Conservation (phyloP, 108 stramenopile species). For the Cyclotella sp. region DNA sequence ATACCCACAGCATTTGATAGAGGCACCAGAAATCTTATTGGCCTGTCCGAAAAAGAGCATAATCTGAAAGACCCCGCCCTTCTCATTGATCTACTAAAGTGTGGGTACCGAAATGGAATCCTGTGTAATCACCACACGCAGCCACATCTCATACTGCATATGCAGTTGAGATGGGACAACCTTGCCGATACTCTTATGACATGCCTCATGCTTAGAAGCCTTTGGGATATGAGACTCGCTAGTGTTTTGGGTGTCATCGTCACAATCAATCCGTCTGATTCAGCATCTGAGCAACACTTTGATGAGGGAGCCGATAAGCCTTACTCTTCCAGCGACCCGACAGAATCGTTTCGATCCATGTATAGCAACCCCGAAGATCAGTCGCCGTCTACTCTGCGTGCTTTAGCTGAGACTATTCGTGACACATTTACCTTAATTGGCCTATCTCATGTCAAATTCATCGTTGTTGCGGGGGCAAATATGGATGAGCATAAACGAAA, state of each 20-base stretch:
- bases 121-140: slow-evolving; percentile 45
- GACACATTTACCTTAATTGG: slow-evolving; percentile 46
- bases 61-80: slow-evolving; percentile 39
- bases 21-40: slow-evolving; percentile 50
- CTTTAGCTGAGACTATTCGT: slow-evolving; percentile 37
- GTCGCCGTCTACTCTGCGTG: slow-evolving; percentile 37
- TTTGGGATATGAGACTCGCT: slow-evolving; percentile 56
- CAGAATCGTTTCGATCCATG: slow-evolving; percentile 20
- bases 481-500: slow-evolving; percentile 39
- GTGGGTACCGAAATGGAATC: slow-evolving; percentile 44
- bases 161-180: slow-evolving; percentile 56
- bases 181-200: slow-evolving; percentile 52
- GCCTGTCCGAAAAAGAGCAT: slow-evolving; percentile 41
- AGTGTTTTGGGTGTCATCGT: slow-evolving; percentile 52
- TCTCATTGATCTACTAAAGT: slow-evolving; percentile 37
- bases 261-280: slow-evolving; percentile 44
- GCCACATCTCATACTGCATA: slow-evolving; percentile 43
- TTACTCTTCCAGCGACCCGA: not conserved
- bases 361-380: slow-evolving; percentile 3
- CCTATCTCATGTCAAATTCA: slow-evolving; percentile 45
- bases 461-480: slow-evolving; percentile 39
- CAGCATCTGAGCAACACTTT: not conserved
- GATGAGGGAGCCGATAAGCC: not conserved
- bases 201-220: slow-evolving; percentile 52
- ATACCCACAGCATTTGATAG: slow-evolving; percentile 28